Evolutionary conservation across 257 asterid genomes (phyloP), one percentile per base, ranked within the genome.

Genomic region (Misopates orontium): DNA sequence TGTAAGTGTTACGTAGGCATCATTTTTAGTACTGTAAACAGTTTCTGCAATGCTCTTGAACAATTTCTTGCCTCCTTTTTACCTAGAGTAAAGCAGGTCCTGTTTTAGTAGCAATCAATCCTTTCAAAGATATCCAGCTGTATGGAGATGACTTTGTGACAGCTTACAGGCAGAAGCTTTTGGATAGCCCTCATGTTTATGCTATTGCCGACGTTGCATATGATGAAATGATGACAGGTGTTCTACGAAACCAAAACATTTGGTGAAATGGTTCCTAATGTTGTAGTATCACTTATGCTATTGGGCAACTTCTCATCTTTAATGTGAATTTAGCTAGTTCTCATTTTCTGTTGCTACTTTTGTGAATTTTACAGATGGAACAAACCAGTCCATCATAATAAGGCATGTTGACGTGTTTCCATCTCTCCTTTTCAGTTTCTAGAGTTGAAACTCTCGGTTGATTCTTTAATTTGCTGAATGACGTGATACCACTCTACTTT

Each of bases 11-110:
- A 24, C 25, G 50, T 18, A 42, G 54, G 13, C 42, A 69, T 24
- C 22, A 53, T 23, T 69, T 32, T 62, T 49, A 17, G 9, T 52
- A n/a, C 45, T 16, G 10, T 41, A 19, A 36, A 56, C 17, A 20
- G n/a, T 70, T 39, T 40, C 18, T 55, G 62, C 28, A 16, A 44
- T 36, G 20, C 67, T 57, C 59, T 68, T 71, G 77, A 52, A 24
- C 49, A 24, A 72, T 75, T 61, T 78, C 40, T 59, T 66, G 44
- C 75, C 73, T 67, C 61, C 73, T 67, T 24, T 66, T 70, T 71
- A 16, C 76, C 56, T 75, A 95, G 99, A 95, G 86, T 67, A 95
- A 84, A 73, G 97, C 98, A n/a, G 99, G 99, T 23, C 88, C 95
- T 24, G 87, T 85, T 56, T 74, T 95, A 71, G 53, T 95, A 41